Base-by-base conservation (phyloP, 2,329 filamentous ascomycete species). In the Neonectria sp. region DNA sequence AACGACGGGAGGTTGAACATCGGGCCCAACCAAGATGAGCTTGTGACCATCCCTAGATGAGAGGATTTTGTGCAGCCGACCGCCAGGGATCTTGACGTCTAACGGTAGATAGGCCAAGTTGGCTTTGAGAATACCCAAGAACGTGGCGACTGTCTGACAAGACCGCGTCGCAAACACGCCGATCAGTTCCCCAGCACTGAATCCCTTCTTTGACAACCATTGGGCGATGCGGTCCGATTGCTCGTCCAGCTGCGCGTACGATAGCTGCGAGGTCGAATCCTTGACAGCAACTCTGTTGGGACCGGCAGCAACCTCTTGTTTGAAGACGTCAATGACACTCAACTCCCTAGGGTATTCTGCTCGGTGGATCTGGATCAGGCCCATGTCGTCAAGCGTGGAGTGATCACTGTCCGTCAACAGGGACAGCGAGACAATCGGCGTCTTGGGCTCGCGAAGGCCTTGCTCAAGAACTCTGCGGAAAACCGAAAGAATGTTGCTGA, bases 301-400 rank as follows among this genome's bases (percentile, higher is more conserved):
- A n/a, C 21, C 12, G 1, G 46, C 55, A 7, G 49, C n/a, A 3
- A 68, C 75, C 40, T 76, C 72, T 24, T 69, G 35, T 11, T 59
- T 67, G 66, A 77, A 77, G 3, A 77, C 43, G 25, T 77, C 72
- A 21, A 75, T 52, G 0, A 77, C 25, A 53, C 70, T 76, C 2
- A 67, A 69, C 0, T 75, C 64, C 3, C 64, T 66, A 21, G 71
- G 69, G 27, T 75, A 73, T 24, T 69, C 27, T 6, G 58, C 59
- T 25, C 25, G 24, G 1, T 72, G 40, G 6, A 70, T 48, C 3
- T 70, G 33, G 8, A 75, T n/a, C 1, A 76, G 46, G 2, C 73
- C 73, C 60, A 73, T 60, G 7, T 33, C 13, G 2, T 70, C 63
- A 4, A 75, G 66, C 3, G 33, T 33, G 27, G 43, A 35, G 17